These are phyloP conservation scores for Geotrichum siamense DNA, from an alignment of 1,139 yeast genomes.

Conservation along the genomic window DNA sequence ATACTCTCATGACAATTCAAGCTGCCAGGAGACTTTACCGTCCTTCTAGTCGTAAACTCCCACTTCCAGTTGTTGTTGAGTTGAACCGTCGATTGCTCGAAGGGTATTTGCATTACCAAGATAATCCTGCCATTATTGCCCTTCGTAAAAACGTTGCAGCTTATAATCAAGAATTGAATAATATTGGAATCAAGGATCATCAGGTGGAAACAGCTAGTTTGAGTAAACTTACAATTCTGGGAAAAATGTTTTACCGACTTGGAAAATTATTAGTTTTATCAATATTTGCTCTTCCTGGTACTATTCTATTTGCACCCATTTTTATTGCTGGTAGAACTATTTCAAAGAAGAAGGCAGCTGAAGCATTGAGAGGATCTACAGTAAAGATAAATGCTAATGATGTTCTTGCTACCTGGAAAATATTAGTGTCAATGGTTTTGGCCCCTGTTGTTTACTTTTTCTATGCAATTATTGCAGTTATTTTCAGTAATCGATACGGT, in stretches of 20 bases:
- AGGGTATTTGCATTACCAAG: conserved; percentile 68
- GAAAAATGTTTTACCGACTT: conserved; percentile 48
- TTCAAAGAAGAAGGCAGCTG: conserved; percentile 61
- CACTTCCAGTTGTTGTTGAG: conserved; percentile 78
- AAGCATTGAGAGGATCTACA: conserved; percentile 79
- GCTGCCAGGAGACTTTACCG: conserved; percentile 88
- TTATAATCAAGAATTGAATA: conserved; percentile 61
- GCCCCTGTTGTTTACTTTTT: conserved; percentile 80
- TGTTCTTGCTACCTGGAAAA: conserved; percentile 94
- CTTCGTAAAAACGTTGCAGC: conserved; percentile 54
- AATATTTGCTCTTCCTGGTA: conserved; percentile 74
- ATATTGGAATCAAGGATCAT: conserved; percentile 79
- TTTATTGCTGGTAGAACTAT: conserved; percentile 69
- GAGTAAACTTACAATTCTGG: conserved; percentile 41
- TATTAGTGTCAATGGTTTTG: conserved; percentile 77
- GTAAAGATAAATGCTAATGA: conserved; percentile 90
- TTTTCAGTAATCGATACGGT: conserved; percentile 27
- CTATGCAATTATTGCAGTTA: conserved; percentile 66
- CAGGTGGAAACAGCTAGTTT: conserved; percentile 66
- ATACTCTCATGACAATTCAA: conserved; percentile 84
- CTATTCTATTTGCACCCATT: conserved; percentile 76
- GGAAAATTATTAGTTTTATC: conserved; percentile 49
- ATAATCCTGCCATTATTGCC: conserved; percentile 59
- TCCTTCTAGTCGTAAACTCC: conserved; percentile 62
- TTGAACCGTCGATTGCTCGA: conserved; percentile 77